Base-by-base conservation (phyloP, 495 filamentous ascomycete species). In the Chaetomium tenue region DNA sequence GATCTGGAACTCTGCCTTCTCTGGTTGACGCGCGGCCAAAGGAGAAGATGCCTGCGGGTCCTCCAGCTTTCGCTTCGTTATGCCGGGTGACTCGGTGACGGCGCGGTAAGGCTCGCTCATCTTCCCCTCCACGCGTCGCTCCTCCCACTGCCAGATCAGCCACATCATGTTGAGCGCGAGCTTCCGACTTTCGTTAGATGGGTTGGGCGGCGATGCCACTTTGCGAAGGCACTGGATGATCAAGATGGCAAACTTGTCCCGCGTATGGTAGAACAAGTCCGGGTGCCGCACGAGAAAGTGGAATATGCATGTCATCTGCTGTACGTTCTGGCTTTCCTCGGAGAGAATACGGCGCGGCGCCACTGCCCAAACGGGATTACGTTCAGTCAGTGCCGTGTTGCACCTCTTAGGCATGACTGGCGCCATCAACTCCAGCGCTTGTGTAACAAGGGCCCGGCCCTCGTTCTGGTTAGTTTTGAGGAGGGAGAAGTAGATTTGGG, bases 261-360 rank as follows among this genome's bases (percentile, higher is more conserved):
- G 81, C 2, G 92, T 91, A 61, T 99, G 93, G 66, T 95, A 98
- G 77, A 99, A 98, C 20, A 98, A 80, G 70, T 93, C 90, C 2
- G 92, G 89, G 71, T 98, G 93, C 52, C 90, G 83, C 39, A 97
- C 95, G 18, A 99, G 79, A 74, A 98, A 99, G 68, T 97, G 89
- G 75, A 97, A 98, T 67, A 99, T 98, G 75, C 90, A 92, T 40
- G 92, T 97, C 74, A 97, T 88, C 77, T 98, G 95, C 76, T 96
- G 93, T 61, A 93, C 82, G 68, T 99, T 99, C 66, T 92, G 90
- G n/a, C 89, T 92, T 73, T 99, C 95, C 75, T 99, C 95, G 9
- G 91, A 87, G 57, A 99, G 77, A 56, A 98, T 97, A 28, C 91
- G 90, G 39, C 92, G 86, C 30, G 95, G 92, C 76, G 93, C 91